Evolutionary conservation across 768 basidiomycete species (phyloP).

Genomic region (Suillus paluster): DNA sequence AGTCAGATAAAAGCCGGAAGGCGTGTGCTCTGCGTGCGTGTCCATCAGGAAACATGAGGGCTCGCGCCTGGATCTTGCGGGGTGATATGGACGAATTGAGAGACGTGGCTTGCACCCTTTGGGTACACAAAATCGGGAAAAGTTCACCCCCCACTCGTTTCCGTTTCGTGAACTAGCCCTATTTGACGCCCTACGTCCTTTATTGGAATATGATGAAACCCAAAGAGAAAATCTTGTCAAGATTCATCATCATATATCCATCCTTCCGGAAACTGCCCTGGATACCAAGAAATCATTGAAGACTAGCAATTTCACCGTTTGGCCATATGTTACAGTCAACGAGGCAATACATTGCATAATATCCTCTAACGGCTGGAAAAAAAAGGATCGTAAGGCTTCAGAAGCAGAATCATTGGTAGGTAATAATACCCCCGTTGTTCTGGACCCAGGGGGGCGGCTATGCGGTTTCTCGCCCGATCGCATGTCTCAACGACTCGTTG

Average conservation of each 20-base stretch:
- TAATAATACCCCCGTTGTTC: constrained; percentile 2
- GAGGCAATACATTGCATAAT: constrained; percentile 5
- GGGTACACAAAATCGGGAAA: constrained; percentile 14
- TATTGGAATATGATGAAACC: constrained; percentile 37
- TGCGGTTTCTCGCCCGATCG: not conserved
- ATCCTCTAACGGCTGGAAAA: not conserved
- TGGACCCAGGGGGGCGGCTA: not conserved
- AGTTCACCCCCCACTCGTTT: constrained; percentile 32
- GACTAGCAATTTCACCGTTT: constrained; percentile 1
- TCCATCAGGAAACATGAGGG: constrained; percentile 33
- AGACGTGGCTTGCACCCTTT: constrained; percentile 10
- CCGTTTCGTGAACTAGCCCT: constrained; percentile 33
- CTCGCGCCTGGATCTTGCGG: constrained; percentile 23
- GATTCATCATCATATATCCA: constrained; percentile 26
- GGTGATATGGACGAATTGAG: constrained; percentile 15
- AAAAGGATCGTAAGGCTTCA: not conserved
- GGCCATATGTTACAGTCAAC: not conserved
- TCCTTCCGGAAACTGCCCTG: constrained; percentile 23
- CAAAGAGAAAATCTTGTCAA: constrained; percentile 28
- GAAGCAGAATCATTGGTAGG: not conserved
- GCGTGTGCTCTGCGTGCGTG: constrained; percentile 28
- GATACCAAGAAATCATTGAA: constrained; percentile 24
- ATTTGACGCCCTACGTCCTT: constrained; percentile 29
- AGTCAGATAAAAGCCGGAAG: constrained; percentile 34
- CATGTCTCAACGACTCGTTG: not conserved